Evolutionary conservation across 306 rosid genomes (phyloP), one percentile per base, ranked within the genome.

Genomic region (Prunus kanzakura): DNA sequence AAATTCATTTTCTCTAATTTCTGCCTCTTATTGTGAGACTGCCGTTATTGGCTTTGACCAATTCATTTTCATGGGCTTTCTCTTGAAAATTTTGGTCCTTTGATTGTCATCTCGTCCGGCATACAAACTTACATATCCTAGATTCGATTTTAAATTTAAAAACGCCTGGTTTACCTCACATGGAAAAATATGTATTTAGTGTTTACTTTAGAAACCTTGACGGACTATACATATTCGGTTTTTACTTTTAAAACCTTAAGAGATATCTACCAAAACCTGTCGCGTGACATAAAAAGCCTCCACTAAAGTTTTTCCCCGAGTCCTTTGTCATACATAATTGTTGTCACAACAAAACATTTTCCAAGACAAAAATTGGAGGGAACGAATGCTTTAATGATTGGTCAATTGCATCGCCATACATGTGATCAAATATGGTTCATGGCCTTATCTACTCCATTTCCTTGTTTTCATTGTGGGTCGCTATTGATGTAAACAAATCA

Each of bases 241-340:
- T 32, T 32, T 32, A 32, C 7, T 32, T 32, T 32, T 32, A 32
- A 32, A 32, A 32, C 0, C 1, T 32, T 32, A 32, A 32, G 38
- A 6, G 0, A 6, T 32, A 32, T 0, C 0, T 32, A 4, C 1
- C 0, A 35, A 6, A 35, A 6, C 41, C 2, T 35, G 41, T 35
- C 41, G 4, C 8, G 8, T 6, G 8, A 6, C 1, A 35, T 35
- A 35, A 7, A 7, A 35, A 35, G 8, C 6, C 41, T 0, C 35
- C 38, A 4, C 38, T 32, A 32, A 32, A 32, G 38, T 35, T 47
- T 9, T 47, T 47, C 11, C 2, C 51, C 4, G 11, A 47, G 51
- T 12, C 11, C 16, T 47, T 47, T 0, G 51, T 47, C 51, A 47
- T 11, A 1, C 51, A 47, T 2, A 38, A 6, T 38, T 47, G 69